phyloP scores from a whole-genome alignment of 257 asterid species.

The Rehmannia glutinosa region DNA sequence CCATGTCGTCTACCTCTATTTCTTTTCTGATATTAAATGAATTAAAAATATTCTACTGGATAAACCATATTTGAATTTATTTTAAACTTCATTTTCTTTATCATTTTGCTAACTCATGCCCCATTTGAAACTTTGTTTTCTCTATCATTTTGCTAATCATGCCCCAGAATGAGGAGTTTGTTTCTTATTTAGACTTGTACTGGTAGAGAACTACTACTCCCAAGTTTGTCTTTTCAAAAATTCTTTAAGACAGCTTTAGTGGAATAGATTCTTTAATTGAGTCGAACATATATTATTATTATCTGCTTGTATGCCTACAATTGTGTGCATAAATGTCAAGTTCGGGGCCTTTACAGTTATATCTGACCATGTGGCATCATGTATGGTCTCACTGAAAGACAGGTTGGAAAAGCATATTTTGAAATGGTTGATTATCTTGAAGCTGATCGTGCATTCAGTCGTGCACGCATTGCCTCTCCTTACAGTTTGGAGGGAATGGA shows the following conservation, averaged over 20 bases:
- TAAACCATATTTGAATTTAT: not conserved
- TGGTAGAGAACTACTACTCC: not conserved
- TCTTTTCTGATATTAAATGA: not conserved
- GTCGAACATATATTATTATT: too few species aligned
- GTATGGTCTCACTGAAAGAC: constrained; percentile 27
- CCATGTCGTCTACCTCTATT: not conserved
- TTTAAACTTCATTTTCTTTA: not conserved
- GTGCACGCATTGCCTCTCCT: constrained; percentile 79
- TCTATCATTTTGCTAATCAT: not conserved
- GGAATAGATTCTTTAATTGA: constrained; percentile 5
- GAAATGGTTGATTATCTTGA: constrained; percentile 94
- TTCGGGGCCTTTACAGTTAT: constrained; percentile 4
- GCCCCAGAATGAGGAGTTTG: not conserved
- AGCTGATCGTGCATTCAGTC: constrained; percentile 89
- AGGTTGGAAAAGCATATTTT: constrained; percentile 89
- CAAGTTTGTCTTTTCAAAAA: not conserved
- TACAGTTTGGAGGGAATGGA: constrained; percentile 95
- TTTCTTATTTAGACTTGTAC: not conserved
- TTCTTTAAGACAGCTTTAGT: not conserved
- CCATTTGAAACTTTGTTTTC: not conserved
- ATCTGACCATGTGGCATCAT: constrained; percentile 18
- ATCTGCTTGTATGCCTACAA: too few species aligned
- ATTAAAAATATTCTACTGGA: not conserved
- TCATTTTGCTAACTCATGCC: not conserved
- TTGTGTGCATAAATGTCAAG: not conserved